These are phyloP conservation scores for Lithocarpus polystachyus DNA, from an alignment of 306 rosid species.

Conservation along the genomic window DNA sequence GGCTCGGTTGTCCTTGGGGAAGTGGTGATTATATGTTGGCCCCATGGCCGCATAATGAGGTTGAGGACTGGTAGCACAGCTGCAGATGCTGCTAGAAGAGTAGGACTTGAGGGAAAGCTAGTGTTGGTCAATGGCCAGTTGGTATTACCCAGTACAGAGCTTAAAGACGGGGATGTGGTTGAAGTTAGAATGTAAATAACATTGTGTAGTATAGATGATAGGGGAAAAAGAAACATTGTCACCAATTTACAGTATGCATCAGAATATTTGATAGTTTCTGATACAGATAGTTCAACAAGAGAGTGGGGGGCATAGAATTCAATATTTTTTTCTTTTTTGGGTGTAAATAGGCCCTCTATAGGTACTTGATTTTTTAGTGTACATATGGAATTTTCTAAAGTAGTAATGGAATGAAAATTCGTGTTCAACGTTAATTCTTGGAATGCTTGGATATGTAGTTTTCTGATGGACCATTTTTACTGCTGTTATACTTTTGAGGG, in stretches of 20 bases:
- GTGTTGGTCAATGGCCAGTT: slow-evolving; percentile 81
- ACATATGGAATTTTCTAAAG: too few relatives aligned
- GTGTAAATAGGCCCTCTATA: background rate
- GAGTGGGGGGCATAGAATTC: background rate
- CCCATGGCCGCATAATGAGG: slow-evolving; percentile 82
- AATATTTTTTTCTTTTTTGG: background rate
- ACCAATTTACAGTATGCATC: background rate
- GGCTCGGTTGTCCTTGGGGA: slow-evolving; percentile 59
- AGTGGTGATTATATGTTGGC: slow-evolving; percentile 88
- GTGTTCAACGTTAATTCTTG: too few relatives aligned
- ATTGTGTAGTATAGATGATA: slow-evolving; percentile 17
- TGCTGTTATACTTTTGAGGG: too few relatives aligned
- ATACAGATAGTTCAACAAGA: background rate
- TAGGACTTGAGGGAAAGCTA: slow-evolving; percentile 81
- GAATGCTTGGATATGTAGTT: too few relatives aligned
- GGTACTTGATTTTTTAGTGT: background rate
- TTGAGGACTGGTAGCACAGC: slow-evolving; percentile 85
- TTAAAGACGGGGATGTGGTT: slow-evolving; percentile 91
- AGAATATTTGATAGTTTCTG: background rate
- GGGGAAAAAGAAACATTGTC: background rate
- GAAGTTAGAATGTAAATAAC: slow-evolving; percentile 69
- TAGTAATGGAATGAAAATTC: too few relatives aligned
- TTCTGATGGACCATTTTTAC: too few relatives aligned
- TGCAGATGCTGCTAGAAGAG: slow-evolving; percentile 91
- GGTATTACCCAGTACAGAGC: slow-evolving; percentile 72